Evolutionary conservation across 1,139 yeast species (phyloP), one percentile per base, ranked within the genome.

Genomic region (Yamadazyma sp.): DNA sequence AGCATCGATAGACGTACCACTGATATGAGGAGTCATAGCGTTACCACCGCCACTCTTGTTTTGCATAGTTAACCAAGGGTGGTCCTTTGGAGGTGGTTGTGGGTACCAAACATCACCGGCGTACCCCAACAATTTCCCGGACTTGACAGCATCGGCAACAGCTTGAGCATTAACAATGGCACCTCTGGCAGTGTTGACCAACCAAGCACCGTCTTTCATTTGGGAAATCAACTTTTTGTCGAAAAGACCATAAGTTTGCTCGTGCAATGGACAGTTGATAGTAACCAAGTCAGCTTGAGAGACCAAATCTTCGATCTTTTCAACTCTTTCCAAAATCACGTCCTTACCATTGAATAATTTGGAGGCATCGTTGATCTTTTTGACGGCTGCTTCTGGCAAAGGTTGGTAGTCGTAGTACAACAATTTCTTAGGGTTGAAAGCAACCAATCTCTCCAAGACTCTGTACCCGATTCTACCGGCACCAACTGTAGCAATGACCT

Each of bases 81-180:
- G 89, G 58, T 76, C 75, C 44, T 66, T 64, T 48, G 88, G 87
- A 26, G 94, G 87, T 31, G 94, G 95, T 65, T 85, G 94, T 23
- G 82, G 83, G 68, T 58, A 75, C 88, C 92, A 84, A 37, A 86
- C 94, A 59, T 85, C 94, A 53, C 94, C 94, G 53, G 91, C 92
- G 57, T 86, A 85, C 36, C 92, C 91, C 50, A 82, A 70, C 44
- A 85, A 62, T 53, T 82, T 84, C 37, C 94, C 94, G 31, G 79
- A 66, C 40, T 73, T 58, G 37, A 85, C 75, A 1, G 92, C 92
- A 12, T 73, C 91, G 0, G 89, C 89, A 44, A 85, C 86, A 51
- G 80, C 94, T 50, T 85, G 73, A 37, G 80, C 83, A 41, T 73
- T 80, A 60, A 85, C 76, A 48, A 85, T 83, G 38, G 91, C 92